Percentiles rank a stretch among this genome's conserved stretches.
Evolutionary conservation across 495 filamentous ascomycete genomes (phyloP).

Genomic region (Penicillium cataractarum): DNA sequence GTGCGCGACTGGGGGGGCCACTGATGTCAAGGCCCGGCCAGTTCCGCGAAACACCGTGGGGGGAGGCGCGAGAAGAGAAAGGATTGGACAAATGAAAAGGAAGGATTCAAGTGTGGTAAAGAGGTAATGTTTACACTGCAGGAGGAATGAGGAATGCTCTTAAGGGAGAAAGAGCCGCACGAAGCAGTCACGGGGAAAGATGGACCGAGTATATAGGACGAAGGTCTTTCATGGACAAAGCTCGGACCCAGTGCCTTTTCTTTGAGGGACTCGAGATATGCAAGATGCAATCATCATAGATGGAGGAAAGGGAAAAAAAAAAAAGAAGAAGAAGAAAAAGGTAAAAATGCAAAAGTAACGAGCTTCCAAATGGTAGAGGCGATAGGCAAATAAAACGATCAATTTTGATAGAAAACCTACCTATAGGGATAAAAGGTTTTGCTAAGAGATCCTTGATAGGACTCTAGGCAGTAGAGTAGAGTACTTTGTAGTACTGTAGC

Average conservation of each 20-base stretch:
- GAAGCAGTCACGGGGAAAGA: background rate
- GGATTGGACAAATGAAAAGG: slow-evolving; percentile 6
- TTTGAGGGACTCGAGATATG: background rate
- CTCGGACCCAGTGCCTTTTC: background rate
- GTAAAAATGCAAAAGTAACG: background rate
- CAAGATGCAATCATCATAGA: background rate
- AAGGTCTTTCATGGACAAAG: background rate
- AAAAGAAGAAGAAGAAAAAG: background rate
- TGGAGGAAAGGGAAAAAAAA: background rate
- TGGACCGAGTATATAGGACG: too few relatives aligned
- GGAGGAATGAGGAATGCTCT: slow-evolving; percentile 12
- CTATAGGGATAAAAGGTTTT: too few relatives aligned
- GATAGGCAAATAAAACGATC: background rate
- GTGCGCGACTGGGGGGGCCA: slow-evolving; percentile 34
- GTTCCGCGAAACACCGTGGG: slow-evolving; percentile 25
- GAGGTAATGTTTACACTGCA: slow-evolving; percentile 16
- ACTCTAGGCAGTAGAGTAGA: too few relatives aligned
- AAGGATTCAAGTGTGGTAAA: background rate
- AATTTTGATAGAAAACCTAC: too few relatives aligned
- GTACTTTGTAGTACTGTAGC: background rate
- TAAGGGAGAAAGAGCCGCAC: background rate
- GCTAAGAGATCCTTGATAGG: slow-evolving; percentile 2
- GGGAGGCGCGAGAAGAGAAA: background rate
- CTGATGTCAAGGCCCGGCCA: slow-evolving; percentile 41
- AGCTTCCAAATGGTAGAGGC: background rate